These are phyloP conservation scores for Xylaria sp. DNA, from an alignment of 2,329 filamentous ascomycete species.

Conservation along the genomic window DNA sequence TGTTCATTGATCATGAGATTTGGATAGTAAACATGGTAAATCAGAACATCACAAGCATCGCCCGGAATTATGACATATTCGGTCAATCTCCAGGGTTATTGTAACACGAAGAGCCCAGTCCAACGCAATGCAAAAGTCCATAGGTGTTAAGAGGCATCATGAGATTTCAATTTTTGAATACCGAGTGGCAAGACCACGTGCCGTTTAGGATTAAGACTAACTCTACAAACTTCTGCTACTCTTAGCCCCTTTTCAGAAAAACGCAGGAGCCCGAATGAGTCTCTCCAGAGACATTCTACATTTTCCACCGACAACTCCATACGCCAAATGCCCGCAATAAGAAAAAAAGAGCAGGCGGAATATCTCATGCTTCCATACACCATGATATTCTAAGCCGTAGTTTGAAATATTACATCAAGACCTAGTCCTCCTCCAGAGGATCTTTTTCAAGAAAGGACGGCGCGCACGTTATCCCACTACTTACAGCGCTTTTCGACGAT, in stretches of 20 bases:
- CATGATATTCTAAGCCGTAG: conserved; percentile 12
- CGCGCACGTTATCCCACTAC: conserved; percentile 48
- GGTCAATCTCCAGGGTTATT: not conserved
- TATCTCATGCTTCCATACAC: conserved; percentile 18
- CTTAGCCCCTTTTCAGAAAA: not conserved
- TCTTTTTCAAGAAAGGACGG: not conserved
- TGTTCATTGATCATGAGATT: not conserved
- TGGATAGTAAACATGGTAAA: not conserved
- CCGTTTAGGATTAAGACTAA: too few species aligned
- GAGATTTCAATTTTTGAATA: too few species aligned
- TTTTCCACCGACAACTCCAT: conserved; percentile 31
- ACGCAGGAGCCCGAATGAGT: not conserved
- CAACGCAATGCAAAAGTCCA: not conserved
- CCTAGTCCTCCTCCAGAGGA: conserved; percentile 1
- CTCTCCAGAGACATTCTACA: conserved; percentile 22
- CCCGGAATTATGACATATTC: not conserved
- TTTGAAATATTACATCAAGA: conserved; percentile 4
- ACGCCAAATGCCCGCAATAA: conserved; percentile 31
- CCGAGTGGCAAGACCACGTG: not conserved
- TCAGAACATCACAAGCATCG: not conserved
- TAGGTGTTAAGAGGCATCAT: too few species aligned
- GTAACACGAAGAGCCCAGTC: not conserved
- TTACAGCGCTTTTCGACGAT: conserved; percentile 98
- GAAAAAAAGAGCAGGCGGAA: not conserved
- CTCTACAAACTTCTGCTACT: not conserved